Base-by-base conservation (phyloP, 108 stramenopile genomes). In the Cylindrotheca closterium region DNA sequence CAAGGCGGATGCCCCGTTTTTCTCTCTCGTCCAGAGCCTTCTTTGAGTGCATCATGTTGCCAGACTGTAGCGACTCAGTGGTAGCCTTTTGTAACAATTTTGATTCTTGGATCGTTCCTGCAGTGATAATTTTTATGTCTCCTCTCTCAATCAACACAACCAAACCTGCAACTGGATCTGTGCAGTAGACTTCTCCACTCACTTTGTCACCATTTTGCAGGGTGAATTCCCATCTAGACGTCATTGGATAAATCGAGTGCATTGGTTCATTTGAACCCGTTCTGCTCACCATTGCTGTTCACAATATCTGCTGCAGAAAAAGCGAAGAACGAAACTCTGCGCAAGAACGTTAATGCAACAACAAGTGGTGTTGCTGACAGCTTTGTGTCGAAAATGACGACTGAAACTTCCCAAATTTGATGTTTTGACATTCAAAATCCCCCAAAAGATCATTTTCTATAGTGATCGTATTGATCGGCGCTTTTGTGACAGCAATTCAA, bases 21-120 rank as follows among this genome's bases (percentile, higher is more conserved):
- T 93, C 92, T 68, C 88, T 68, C 42, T 93, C 92, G 51, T 89
- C 88, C 46, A 93, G 58, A 4, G 67, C 63, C 48, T 82, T 88
- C 61, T 71, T 84, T 47, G 65, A 45, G 73, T 75, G 60, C 69
- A 58, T 29, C 73, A 68, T 32, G 42, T 56, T 60, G 51, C 59
- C 25, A 73, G 49, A 46, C 15, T 42, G 46, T 45, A 18, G n/a
- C 1, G 15, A 37, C 45, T 23, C 53, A 22, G 32, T 37, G 18
- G 28, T 47, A 15, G 71, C 64, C n/a, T 60, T 73, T 30, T 54
- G 58, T 27, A 26, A 28, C 1, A 23, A 46, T 47, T 63, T 74
- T 19, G 61, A 54, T 22, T 60, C 46, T 12, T 75, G 50, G 51
- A 91, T 76, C 8, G 53, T 59, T 27, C 71, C 70, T 3, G 63